Percentiles rank a stretch among this genome's conserved stretches.
Evolutionary conservation across 768 basidiomycete species (phyloP).

Genomic region (Phlegmacium glaucopus): DNA sequence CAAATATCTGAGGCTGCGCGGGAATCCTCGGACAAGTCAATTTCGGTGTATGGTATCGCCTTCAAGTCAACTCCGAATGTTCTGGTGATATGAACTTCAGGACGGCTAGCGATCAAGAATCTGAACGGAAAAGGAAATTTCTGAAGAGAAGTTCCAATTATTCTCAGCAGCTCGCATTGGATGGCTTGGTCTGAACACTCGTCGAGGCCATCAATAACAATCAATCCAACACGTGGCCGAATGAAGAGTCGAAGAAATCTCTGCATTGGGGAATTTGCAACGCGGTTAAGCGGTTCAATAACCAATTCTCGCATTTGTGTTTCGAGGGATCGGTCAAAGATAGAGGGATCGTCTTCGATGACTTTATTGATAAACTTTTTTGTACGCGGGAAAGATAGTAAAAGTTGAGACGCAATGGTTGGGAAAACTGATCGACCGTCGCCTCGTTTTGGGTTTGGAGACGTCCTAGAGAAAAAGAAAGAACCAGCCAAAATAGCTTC

Average conservation of each 20-base stretch:
- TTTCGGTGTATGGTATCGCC: background rate
- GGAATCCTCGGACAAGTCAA: background rate
- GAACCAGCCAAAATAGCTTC: background rate
- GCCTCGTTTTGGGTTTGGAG: background rate
- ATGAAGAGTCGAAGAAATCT: too few species aligned
- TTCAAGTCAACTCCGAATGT: background rate
- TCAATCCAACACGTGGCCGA: background rate
- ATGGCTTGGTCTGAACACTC: background rate
- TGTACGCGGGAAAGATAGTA: background rate
- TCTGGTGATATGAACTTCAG: background rate
- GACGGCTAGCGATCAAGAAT: background rate
- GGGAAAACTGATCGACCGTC: background rate
- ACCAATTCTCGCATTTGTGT: background rate
- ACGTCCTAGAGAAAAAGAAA: constrained; percentile 1
- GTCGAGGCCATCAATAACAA: background rate
- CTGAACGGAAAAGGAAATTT: background rate
- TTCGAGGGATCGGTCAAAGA: background rate
- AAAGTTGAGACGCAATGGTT: constrained; percentile 1
- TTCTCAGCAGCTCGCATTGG: background rate
- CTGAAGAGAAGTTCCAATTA: background rate
- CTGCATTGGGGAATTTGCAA: too few species aligned
- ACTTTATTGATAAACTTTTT: background rate
- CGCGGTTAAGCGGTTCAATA: background rate
- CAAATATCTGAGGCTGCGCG: background rate
- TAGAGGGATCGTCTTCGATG: background rate